phyloP scores from a whole-genome alignment of 2,329 filamentous ascomycete species.

The Cytospora mali region DNA sequence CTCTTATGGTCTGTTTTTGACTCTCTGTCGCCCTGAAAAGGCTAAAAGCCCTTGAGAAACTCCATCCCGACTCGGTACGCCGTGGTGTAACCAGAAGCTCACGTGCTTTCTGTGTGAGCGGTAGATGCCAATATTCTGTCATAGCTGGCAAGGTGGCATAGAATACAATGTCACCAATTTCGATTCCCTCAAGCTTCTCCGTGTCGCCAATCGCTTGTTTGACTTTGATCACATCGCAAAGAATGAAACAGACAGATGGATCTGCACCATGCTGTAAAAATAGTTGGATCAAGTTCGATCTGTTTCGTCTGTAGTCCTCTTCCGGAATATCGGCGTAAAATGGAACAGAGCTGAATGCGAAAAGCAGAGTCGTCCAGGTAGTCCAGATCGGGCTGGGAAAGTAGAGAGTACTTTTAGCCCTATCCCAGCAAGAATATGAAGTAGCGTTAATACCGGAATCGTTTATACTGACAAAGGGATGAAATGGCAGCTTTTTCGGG shows the following conservation, averaged over 20 bases:
- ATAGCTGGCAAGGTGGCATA: neutral
- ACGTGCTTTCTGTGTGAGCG: neutral
- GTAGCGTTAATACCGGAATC: neutral
- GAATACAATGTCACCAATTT: neutral
- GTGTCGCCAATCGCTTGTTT: neutral
- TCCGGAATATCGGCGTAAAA: neutral
- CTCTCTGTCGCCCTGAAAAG: neutral
- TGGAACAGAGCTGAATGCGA: neutral
- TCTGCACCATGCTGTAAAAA: conserved; percentile 14
- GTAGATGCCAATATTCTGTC: neutral
- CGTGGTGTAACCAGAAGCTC: neutral
- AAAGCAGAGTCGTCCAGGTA: neutral
- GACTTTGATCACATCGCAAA: neutral
- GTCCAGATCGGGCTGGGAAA: neutral
- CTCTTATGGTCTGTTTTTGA: neutral
- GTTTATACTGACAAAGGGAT: neutral
- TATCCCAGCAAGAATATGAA: neutral
- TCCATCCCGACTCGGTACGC: neutral
- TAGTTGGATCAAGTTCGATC: neutral
- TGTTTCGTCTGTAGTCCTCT: neutral
- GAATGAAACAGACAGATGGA: neutral
- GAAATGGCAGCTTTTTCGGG: neutral
- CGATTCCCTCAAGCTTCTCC: neutral
- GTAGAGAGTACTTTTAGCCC: neutral
- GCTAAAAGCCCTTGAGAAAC: neutral